Conservation (phyloP, 441 rosid genomes). For the Aleurites moluccanus region DNA sequence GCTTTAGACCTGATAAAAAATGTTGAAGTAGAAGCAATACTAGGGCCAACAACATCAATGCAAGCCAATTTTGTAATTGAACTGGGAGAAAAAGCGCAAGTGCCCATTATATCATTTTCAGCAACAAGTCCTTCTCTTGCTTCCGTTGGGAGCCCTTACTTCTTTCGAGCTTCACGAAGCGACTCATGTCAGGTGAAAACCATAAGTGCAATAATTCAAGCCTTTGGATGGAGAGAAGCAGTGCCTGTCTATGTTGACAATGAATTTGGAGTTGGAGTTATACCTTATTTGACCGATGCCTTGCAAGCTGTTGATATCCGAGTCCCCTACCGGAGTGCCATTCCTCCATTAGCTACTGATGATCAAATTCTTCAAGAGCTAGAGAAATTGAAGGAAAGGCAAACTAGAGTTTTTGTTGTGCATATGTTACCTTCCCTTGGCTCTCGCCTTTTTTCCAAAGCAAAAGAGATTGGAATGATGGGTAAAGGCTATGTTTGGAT, state of each 20-base stretch:
- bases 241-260: constrained; percentile 50
- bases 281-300: constrained; percentile 49
- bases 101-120: no score
- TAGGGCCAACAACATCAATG: no score
- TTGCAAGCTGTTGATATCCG: constrained; percentile 40
- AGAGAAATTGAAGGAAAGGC: constrained; percentile 50
- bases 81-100: no score
- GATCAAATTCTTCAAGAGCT: constrained; percentile 45
- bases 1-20: no score
- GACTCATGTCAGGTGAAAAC: constrained; percentile 49
- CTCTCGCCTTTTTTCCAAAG: no score
- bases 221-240: constrained; percentile 60
- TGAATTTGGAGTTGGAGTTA: constrained; percentile 43
- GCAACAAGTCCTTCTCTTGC: not conserved
- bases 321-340: constrained; percentile 42
- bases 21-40: no score
- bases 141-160: constrained; percentile 45
- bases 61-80: no score
- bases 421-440: constrained; percentile 48
- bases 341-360: constrained; percentile 35
- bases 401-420: constrained; percentile 57
- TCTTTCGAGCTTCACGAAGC: constrained; percentile 38
- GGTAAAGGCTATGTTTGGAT: no score
- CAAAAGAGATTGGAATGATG: no score
- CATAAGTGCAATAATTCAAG: constrained; percentile 41